phyloP scores from a whole-genome alignment of 139 green algal species.

The Diplosphaera chodatii region DNA sequence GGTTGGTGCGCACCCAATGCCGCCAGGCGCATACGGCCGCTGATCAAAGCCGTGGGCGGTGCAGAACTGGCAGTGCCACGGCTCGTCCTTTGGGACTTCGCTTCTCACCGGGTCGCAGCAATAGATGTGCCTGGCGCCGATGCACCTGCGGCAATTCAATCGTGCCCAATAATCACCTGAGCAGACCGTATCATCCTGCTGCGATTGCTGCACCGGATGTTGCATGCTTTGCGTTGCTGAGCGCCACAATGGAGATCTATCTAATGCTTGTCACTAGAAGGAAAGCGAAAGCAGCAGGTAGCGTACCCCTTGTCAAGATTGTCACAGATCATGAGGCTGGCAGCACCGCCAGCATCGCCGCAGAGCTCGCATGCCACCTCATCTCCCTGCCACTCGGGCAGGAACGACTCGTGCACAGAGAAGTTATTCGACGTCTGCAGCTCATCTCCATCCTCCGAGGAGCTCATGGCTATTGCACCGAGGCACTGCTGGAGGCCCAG shows the following conservation, averaged over 20 bases:
- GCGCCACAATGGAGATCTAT: too few relatives aligned
- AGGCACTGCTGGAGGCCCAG: too few relatives aligned
- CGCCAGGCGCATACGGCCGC: not conserved
- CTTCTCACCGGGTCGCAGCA: not conserved
- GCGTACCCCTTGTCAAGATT: not conserved
- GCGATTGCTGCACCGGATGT: too few relatives aligned
- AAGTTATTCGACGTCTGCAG: too few relatives aligned
- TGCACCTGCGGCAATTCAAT: not conserved
- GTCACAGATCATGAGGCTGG: not conserved
- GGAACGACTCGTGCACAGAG: too few relatives aligned
- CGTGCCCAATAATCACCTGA: too few relatives aligned
- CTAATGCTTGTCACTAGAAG: too few relatives aligned
- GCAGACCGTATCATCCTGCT: too few relatives aligned
- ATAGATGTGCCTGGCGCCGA: not conserved
- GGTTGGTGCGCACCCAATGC: not conserved
- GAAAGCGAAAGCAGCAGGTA: too few relatives aligned
- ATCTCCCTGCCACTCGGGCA: not conserved
- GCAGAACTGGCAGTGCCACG: not conserved
- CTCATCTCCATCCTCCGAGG: too few relatives aligned
- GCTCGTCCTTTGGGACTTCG: not conserved
- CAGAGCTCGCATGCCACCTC: not conserved
- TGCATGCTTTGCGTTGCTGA: too few relatives aligned
- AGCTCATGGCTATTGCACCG: too few relatives aligned
- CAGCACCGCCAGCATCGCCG: not conserved
- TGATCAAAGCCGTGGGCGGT: not conserved